Percentiles rank a stretch among this genome's conserved stretches.
These are phyloP conservation scores for button mushroom (Agaricus bisporus) DNA, from an alignment of 768 basidiomycete species.

Conservation along the genomic window DNA sequence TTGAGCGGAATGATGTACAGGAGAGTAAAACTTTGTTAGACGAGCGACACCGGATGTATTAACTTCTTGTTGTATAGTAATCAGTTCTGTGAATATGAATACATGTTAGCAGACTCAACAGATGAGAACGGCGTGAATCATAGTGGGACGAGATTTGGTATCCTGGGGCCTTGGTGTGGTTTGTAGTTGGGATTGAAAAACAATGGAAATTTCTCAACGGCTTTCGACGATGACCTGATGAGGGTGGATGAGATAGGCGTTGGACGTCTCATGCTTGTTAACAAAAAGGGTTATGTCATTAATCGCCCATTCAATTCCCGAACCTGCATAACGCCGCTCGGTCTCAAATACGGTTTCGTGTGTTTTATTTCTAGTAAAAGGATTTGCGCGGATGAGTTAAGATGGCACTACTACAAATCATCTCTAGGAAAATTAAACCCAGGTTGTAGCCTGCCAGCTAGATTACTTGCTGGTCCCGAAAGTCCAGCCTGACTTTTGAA, in stretches of 20 bases:
- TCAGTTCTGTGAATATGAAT: conserved; percentile 9
- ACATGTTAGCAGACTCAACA: conserved; percentile 40
- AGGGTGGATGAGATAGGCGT: neutral
- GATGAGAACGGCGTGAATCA: conserved; percentile 86
- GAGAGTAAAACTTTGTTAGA: conserved; percentile 85
- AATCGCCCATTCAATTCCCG: neutral
- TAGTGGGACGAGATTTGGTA: conserved; percentile 19
- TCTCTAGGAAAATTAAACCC: conserved; percentile 75
- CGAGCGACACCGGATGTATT: conserved; percentile 89
- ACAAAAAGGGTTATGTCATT: conserved; percentile 5
- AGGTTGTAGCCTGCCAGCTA: conserved; percentile 78
- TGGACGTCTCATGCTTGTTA: neutral
- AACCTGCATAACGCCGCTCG: no score
- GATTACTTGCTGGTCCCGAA: conserved; percentile 86
- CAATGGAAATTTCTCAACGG: neutral
- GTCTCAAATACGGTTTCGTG: no score
- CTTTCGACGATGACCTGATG: no score
- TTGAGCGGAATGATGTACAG: conserved; percentile 61
- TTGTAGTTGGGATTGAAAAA: no score
- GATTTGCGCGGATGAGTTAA: neutral
- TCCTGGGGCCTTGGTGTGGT: neutral
- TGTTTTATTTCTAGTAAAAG: no score
- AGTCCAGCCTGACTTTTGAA: conserved; percentile 89
- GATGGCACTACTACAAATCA: conserved; percentile 26
- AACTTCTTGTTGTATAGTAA: conserved; percentile 39